Evolutionary conservation across 1,139 yeast species (phyloP).

Genomic region (Zygosaccharomyces pseudobailii): DNA sequence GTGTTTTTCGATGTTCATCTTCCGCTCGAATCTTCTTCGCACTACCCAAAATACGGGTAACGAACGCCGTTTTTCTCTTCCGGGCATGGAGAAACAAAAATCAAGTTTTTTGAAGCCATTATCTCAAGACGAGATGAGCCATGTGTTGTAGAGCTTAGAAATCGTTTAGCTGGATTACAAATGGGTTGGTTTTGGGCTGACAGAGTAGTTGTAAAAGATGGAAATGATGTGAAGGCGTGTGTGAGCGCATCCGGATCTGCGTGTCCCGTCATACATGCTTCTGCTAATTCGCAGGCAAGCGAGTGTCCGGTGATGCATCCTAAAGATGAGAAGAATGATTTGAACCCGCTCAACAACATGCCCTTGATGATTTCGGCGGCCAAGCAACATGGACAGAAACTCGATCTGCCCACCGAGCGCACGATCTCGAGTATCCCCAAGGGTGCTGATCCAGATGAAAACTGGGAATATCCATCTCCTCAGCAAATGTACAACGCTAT

Average conservation of each 20-base stretch:
- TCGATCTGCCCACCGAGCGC: slow-evolving; percentile 75
- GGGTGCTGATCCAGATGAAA: slow-evolving; percentile 58
- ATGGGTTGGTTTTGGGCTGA: slow-evolving; percentile 91
- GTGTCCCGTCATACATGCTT: slow-evolving; percentile 45
- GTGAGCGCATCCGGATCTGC: slow-evolving; percentile 22
- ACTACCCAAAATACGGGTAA: not conserved
- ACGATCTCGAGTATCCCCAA: slow-evolving; percentile 83
- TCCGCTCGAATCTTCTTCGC: not conserved
- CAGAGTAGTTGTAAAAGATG: slow-evolving; percentile 10
- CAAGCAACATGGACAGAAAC: slow-evolving; percentile 74
- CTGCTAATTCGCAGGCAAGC: slow-evolving; percentile 16
- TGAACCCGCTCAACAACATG: slow-evolving; percentile 82
- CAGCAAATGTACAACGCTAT: slow-evolving; percentile 98
- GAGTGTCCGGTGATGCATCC: slow-evolving; percentile 23
- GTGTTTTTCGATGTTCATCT: not conserved
- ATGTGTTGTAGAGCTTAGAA: not conserved
- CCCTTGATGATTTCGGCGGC: slow-evolving; percentile 65
- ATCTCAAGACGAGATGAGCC: not conserved
- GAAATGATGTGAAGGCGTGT: not conserved
- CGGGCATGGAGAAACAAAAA: not conserved
- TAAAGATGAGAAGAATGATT: slow-evolving; percentile 30
- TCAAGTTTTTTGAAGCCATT: not conserved
- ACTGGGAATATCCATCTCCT: slow-evolving; percentile 99
- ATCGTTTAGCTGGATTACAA: not conserved
- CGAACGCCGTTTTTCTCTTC: not conserved